phyloP scores from a whole-genome alignment of 2,329 filamentous ascomycete genomes.

The Colletotrichum tropicicola region DNA sequence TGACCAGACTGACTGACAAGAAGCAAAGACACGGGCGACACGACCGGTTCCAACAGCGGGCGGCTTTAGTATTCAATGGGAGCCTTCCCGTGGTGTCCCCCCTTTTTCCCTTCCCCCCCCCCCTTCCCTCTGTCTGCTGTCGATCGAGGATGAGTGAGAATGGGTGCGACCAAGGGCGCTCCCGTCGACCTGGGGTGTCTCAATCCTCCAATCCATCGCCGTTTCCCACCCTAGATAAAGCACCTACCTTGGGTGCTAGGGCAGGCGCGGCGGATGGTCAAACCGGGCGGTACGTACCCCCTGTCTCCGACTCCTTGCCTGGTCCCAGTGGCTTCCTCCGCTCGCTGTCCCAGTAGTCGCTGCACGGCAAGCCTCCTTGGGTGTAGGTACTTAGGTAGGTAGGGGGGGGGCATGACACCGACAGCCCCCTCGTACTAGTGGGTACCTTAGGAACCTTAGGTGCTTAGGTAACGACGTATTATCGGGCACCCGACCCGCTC shows the following conservation, averaged over 20 bases:
- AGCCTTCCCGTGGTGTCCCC: too few species aligned
- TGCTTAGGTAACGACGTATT: too few species aligned
- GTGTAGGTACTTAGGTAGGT: neutral
- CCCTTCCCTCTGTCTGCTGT: slow-evolving; percentile 12
- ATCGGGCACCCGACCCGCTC: too few species aligned
- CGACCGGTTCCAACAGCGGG: neutral
- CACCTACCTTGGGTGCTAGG: too few species aligned
- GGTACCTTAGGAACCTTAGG: too few species aligned
- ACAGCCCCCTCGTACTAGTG: neutral
- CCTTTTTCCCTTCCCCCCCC: neutral
- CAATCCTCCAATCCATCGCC: too few species aligned
- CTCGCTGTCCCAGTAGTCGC: neutral
- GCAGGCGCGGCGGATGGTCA: too few species aligned
- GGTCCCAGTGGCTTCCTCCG: neutral
- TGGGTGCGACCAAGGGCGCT: slow-evolving; percentile 15
- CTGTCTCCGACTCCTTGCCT: too few species aligned
- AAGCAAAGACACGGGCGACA: neutral
- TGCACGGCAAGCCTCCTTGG: slow-evolving; percentile 3
- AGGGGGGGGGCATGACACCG: slow-evolving; percentile 6
- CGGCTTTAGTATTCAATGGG: slow-evolving; percentile 19
- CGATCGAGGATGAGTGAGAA: slow-evolving; percentile 14
- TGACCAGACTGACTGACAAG: slow-evolving; percentile 25
- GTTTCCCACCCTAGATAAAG: neutral
- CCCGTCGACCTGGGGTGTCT: neutral
- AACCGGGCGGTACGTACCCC: too few species aligned